A percentile compares a stretch with the other conserved stretches of the same genome.
These are phyloP conservation scores for Kondoa malvinella DNA, from an alignment of 768 basidiomycete genomes.

Conservation along the genomic window DNA sequence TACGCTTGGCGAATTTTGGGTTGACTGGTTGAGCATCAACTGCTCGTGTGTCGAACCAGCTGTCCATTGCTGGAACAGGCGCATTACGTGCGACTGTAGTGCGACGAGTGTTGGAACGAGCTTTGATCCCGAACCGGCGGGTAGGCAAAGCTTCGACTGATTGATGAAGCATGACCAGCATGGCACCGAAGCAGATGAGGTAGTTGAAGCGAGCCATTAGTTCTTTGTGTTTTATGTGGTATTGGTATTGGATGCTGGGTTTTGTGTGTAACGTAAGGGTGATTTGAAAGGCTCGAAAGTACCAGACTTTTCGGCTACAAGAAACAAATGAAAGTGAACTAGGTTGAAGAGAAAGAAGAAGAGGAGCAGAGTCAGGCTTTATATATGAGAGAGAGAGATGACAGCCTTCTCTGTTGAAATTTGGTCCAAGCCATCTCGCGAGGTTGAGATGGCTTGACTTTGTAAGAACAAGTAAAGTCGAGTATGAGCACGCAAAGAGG, in stretches of 20 bases:
- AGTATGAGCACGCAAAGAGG: too few relatives aligned
- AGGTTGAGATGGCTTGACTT: too few relatives aligned
- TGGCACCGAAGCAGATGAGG: not conserved
- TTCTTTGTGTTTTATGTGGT: not conserved
- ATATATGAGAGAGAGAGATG: not conserved
- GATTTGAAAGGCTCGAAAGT: not conserved
- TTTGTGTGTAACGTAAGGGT: not conserved
- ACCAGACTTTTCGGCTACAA: not conserved
- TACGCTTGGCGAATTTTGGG: not conserved
- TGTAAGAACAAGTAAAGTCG: too few relatives aligned
- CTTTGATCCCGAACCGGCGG: not conserved
- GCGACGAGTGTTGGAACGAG: not conserved
- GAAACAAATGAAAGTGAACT: not conserved
- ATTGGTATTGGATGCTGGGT: not conserved
- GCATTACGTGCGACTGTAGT: too few relatives aligned
- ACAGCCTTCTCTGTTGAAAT: too few relatives aligned
- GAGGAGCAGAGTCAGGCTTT: not conserved
- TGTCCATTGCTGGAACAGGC: not conserved
- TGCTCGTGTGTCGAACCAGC: not conserved
- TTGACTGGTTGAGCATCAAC: not conserved
- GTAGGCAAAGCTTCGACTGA: not conserved
- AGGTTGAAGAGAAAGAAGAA: not conserved
- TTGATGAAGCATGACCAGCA: not conserved
- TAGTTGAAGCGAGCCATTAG: not conserved
- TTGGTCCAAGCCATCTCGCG: too few relatives aligned